These are phyloP conservation scores for Cymbopogon citratus DNA, from an alignment of 176 grass and related monocot genomes.

Conservation along the genomic window DNA sequence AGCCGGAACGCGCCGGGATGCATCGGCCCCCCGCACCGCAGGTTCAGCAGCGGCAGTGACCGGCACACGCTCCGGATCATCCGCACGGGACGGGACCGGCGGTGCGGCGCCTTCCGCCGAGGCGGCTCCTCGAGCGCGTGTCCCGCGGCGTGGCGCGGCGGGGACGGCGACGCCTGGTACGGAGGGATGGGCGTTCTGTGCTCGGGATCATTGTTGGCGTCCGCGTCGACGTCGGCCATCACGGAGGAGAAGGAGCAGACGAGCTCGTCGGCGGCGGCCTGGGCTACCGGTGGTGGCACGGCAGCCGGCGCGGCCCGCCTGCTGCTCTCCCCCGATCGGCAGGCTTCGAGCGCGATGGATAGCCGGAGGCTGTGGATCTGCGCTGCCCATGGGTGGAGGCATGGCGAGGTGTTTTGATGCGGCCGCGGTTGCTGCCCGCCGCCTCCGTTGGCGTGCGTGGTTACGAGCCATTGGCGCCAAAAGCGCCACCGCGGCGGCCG, in stretches of 20 bases:
- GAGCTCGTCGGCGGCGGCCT: not conserved
- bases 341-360: not conserved
- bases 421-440: not conserved
- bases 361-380: not conserved
- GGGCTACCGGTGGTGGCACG: slow-evolving; percentile 2
- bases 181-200: not conserved
- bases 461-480: slow-evolving; percentile 24
- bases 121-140: slow-evolving; percentile 42
- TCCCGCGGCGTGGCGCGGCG: not conserved
- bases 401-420: slow-evolving; percentile 20
- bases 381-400: slow-evolving; percentile 23
- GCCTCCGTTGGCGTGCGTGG: slow-evolving; percentile 10
- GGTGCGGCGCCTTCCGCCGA: not conserved
- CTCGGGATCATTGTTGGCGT: not conserved
- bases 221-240: slow-evolving; percentile 17
- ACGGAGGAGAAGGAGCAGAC: slow-evolving; percentile 10
- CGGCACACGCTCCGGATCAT: slow-evolving; percentile 42
- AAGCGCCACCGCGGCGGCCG: not conserved
- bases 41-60: slow-evolving; percentile 50
- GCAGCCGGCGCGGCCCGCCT: slow-evolving; percentile 28
- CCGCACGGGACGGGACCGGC: slow-evolving; percentile 28
- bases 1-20: too few species aligned
- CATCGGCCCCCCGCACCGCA: slow-evolving; percentile 26
- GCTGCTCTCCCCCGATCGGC: slow-evolving; percentile 12
- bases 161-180: not conserved